Evolutionary conservation across 2,329 filamentous ascomycete genomes (phyloP).

Genomic region (Parafenestella ontariensis): DNA sequence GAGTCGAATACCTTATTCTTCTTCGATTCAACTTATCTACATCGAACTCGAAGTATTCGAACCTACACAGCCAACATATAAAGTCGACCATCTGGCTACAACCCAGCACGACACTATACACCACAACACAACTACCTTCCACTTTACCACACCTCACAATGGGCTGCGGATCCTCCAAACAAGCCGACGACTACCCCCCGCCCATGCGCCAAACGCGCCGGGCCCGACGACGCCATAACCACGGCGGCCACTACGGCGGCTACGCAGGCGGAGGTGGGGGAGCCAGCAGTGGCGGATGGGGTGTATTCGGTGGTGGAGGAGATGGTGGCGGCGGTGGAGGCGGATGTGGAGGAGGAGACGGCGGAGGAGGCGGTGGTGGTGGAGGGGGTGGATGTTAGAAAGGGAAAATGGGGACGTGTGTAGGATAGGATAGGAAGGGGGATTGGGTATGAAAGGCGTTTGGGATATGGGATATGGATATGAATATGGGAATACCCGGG

Average conservation of each 20-base stretch:
- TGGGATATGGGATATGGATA: neutral
- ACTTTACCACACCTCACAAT: constrained; percentile 7
- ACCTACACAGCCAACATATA: no score
- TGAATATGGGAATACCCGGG: neutral
- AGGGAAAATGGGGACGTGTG: neutral
- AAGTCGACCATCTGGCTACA: no score
- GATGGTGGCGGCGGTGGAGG: constrained; percentile 15
- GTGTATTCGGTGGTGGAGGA: constrained; percentile 13
- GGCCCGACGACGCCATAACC: neutral
- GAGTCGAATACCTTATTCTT: no score
- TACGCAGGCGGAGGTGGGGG: neutral
- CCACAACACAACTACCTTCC: neutral
- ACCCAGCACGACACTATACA: neutral
- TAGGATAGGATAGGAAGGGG: neutral
- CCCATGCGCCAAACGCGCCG: constrained; percentile 20
- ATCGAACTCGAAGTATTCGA: no score
- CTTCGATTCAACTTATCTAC: no score
- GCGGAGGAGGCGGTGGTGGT: constrained; percentile 11
- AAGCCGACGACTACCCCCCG: constrained; percentile 15
- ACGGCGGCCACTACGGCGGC: constrained; percentile 1
- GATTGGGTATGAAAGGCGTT: constrained; percentile 1
- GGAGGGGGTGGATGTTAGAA: constrained; percentile 9
- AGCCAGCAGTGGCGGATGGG: constrained; percentile 5
- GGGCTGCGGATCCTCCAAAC: constrained; percentile 24
- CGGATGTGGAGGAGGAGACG: constrained; percentile 8